Evolutionary conservation across 768 basidiomycete genomes (phyloP), one percentile per base, ranked within the genome.

Genomic region (Pulveroboletus frians): DNA sequence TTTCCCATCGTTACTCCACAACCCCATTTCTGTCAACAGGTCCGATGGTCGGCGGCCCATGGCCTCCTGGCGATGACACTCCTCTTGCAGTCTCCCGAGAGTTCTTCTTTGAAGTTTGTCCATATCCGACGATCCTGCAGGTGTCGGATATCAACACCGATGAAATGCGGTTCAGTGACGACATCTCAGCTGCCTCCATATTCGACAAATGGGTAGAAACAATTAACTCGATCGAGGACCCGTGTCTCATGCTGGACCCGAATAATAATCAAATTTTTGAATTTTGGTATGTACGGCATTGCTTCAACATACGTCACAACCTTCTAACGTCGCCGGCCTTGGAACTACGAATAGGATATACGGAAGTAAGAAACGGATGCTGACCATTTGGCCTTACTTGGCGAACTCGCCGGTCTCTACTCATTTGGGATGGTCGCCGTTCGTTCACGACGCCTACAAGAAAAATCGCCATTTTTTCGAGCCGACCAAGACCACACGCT

Each of bases 51-150:
- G 76, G 76, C 1, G 73, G 65, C 3, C 49, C 61, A 3, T 72
- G 73, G 61, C 65, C 67, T 1, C 17, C 57, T 0, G 70, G 61
- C 4, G 67, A 69, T 15, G 5, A 43, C 15, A 59, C 65, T 0
- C 71, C 73, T 5, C 63, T 68, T 0, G 64, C 75, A 1, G 70
- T 79, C 3, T 58, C 60, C 7, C 54, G 57, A 21, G 63, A 64
- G 5, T 73, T 69, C 54, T 78, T 67, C 52, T 59, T 69, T n/a
- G 55, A 67, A 51, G 69, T 73, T 3, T 78, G 76, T 57, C 72
- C 68, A 4, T 53, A 67, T 5, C 64, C 67, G 14, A 70, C 66
- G 0, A 14, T 71, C 20, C 21, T 78, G 18, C 52, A 61, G 21
- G 64, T 63, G 14, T 47, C 57, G 1, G 53, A 63, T 14, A 39